phyloP scores from a whole-genome alignment of 768 basidiomycete genomes.

The Sarcodon aspratus region DNA sequence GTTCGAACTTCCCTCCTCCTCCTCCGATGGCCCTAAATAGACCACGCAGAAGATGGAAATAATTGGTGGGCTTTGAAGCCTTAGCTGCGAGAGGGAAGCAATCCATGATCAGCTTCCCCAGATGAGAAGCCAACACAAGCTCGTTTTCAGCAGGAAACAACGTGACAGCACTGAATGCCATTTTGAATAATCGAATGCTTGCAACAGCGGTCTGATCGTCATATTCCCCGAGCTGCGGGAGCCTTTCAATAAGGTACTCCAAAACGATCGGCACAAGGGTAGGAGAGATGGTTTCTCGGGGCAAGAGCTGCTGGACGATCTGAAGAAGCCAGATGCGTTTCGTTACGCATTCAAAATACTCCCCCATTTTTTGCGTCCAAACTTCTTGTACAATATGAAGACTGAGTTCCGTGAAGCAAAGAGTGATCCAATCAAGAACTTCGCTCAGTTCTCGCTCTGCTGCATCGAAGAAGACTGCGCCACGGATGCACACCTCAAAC shows the following conservation, averaged over 20 bases:
- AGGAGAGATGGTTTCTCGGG: constrained; percentile 64
- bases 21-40: constrained; percentile 91
- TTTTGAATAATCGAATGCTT: constrained; percentile 88
- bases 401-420: constrained; percentile 73
- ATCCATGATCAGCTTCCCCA: constrained; percentile 90
- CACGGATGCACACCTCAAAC: constrained; percentile 76
- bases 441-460: constrained; percentile 63
- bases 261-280: constrained; percentile 84
- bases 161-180: constrained; percentile 85
- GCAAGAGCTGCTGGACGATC: constrained; percentile 76
- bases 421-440: constrained; percentile 70
- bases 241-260: constrained; percentile 70
- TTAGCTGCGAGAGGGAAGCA: constrained; percentile 92
- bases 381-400: constrained; percentile 92
- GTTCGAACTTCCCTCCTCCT: constrained; percentile 85
- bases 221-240: constrained; percentile 77
- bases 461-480: constrained; percentile 71
- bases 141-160: constrained; percentile 69
- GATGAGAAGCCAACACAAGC: constrained; percentile 84
- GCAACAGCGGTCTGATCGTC: constrained; percentile 75
- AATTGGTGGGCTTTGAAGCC: constrained; percentile 82
- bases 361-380: constrained; percentile 86
- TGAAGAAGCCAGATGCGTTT: constrained; percentile 73
- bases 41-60: constrained; percentile 84
- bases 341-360: constrained; percentile 75